Percentiles rank a stretch among this genome's conserved stretches.
These are phyloP conservation scores for Teunomyces aglyptinius DNA, from an alignment of 805 yeast species.

Conservation along the genomic window DNA sequence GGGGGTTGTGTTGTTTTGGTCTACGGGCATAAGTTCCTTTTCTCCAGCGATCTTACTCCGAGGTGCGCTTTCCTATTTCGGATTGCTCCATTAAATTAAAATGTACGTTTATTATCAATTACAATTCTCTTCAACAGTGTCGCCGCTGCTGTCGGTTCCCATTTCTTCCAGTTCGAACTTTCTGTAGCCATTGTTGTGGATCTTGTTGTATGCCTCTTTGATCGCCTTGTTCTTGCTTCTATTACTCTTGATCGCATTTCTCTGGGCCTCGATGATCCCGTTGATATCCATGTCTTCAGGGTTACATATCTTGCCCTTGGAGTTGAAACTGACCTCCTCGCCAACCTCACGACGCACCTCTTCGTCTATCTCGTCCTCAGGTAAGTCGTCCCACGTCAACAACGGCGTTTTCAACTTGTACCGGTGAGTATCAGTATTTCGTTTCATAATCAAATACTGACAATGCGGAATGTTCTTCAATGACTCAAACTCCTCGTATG, in stretches of 20 bases:
- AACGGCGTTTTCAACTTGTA: conserved; percentile 61
- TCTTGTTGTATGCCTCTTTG: conserved; percentile 35
- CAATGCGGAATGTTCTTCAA: conserved; percentile 85
- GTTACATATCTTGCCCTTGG: conserved; percentile 28
- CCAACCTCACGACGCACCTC: conserved; percentile 35
- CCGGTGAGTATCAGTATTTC: conserved; percentile 44
- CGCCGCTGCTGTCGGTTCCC: not conserved
- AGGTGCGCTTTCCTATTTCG: conserved; percentile 1
- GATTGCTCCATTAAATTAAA: not conserved
- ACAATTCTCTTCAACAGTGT: not conserved
- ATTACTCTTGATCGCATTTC: conserved; percentile 34
- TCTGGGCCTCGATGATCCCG: conserved; percentile 37
- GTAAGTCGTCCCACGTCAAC: conserved; percentile 68
- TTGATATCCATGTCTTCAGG: conserved; percentile 39
- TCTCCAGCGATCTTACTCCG: not conserved
- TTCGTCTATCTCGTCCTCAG: conserved; percentile 39
- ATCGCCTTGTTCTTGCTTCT: conserved; percentile 43
- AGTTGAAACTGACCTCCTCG: conserved; percentile 38
- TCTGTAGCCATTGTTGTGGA: not conserved
- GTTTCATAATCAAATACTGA: conserved; percentile 75
- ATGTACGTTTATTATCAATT: not conserved
- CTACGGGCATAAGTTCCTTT: not conserved
- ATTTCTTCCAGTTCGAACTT: not conserved
- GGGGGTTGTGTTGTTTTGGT: not conserved
- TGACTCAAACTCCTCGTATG: conserved; percentile 83